A percentile compares a stretch with the other conserved stretches of the same genome.
phyloP scores from a whole-genome alignment of 139 green algal genomes.

The Marvania coccoides region DNA sequence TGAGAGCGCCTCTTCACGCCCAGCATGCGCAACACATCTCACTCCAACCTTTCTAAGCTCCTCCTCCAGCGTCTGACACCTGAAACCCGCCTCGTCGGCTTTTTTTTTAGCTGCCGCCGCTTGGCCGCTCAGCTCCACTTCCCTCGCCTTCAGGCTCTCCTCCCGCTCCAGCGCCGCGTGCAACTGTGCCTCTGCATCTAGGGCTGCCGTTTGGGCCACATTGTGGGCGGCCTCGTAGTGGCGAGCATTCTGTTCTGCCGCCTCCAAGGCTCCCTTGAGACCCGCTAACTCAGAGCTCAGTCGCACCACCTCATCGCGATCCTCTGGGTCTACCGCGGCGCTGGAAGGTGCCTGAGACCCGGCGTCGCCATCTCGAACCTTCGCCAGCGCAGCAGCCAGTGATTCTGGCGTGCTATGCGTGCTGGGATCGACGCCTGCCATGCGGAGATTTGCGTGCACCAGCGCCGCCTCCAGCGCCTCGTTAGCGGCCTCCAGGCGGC shows the following conservation, averaged over 20 bases:
- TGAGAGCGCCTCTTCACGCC: not conserved
- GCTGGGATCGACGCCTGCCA: not conserved
- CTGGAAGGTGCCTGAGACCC: too few species aligned
- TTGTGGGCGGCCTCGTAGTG: not conserved
- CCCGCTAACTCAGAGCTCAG: too few species aligned
- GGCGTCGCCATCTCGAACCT: too few species aligned
- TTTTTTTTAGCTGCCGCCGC: not conserved
- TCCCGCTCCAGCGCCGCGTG: not conserved
- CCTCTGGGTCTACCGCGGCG: too few species aligned
- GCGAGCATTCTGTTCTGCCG: not conserved
- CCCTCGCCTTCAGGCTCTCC: not conserved
- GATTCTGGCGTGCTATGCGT: not conserved
- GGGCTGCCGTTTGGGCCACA: not conserved
- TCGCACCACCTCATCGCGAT: too few species aligned
- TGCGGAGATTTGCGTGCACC: not conserved
- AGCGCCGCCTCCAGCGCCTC: not conserved
- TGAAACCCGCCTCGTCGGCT: not conserved
- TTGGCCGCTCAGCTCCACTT: not conserved
- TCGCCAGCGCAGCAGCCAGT: not conserved
- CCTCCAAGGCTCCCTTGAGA: too few species aligned
- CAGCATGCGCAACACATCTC: not conserved
- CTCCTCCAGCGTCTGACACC: not conserved
- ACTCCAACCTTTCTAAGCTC: too few species aligned
- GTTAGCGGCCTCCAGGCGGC: not conserved
- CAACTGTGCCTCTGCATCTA: constrained; percentile 2